Conservation (phyloP, 495 filamentous ascomycete genomes). For the Annulohypoxylon nitens region DNA sequence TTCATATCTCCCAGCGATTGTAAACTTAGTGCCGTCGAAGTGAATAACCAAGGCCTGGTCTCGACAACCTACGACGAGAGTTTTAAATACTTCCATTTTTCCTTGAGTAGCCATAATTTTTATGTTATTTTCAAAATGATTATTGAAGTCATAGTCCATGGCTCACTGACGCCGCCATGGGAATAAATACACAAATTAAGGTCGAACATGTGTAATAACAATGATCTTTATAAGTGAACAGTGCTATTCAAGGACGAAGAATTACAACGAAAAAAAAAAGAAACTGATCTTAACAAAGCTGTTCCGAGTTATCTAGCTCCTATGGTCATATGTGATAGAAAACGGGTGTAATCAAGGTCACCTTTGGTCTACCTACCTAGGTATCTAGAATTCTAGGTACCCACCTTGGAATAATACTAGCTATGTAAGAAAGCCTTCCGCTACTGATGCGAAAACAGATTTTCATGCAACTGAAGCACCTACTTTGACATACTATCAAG, state of each 20-base stretch:
- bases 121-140: not conserved
- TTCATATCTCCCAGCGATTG: constrained; percentile 33
- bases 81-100: not conserved
- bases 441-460: too few relatives aligned
- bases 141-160: not conserved
- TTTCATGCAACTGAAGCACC: too few relatives aligned
- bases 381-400: too few relatives aligned
- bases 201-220: not conserved
- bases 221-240: not conserved
- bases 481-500: too few relatives aligned
- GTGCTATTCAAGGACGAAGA: not conserved
- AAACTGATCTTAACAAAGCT: constrained; percentile 64
- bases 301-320: constrained; percentile 59
- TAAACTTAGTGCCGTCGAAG: constrained; percentile 41
- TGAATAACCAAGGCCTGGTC: constrained; percentile 35
- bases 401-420: too few relatives aligned
- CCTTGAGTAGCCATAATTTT: not conserved
- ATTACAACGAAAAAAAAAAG: constrained; percentile 62
- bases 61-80: constrained; percentile 42
- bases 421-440: too few relatives aligned
- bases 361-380: too few relatives aligned
- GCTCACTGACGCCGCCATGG: too few relatives aligned
- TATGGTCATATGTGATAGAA: constrained; percentile 60
- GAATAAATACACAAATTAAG: not conserved
- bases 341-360: too few relatives aligned